Base-by-base conservation (phyloP, 495 filamentous ascomycete species). In the Pseudotulostoma volvatum region DNA sequence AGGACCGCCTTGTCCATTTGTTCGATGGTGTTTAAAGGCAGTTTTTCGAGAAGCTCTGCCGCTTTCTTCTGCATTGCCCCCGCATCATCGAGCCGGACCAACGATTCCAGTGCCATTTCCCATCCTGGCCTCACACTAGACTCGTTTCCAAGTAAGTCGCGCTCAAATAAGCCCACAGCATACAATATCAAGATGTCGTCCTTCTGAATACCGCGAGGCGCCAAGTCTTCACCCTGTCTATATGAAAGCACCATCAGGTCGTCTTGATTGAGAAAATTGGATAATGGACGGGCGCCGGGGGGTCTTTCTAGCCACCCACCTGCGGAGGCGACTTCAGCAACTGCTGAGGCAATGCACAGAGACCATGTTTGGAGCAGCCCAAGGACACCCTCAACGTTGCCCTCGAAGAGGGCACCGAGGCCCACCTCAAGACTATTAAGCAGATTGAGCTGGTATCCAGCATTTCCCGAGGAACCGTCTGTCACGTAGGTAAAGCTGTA, bases 31-130 rank as follows among this genome's bases (percentile, higher is more conserved):
- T 76, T 64, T 9, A 88, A 63, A 14, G 74, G 67, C 28, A 92
- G 56, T 13, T 64, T 57, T 16, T 69, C 56, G 3, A 93, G 59
- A 20, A 93, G 55, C 14, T 75, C 66, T 28, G 68, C 57, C 7
- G 93, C 76, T 44, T 71, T 73, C 43, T 77, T 72, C 47, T 78
- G 73, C 21, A 76, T 79, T 39, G 68, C 58, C 33, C 67, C 52
- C 1, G 59, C 52, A 40, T 86, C 75, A 36, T 84, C 74, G 42
- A 95, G 58, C 18, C 87, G 71, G 28, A 74, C 75, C 20, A 92
- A 59, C 9, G 90, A 67, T 33, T 82, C 71, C 38, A 93, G 70
- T 0, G 83, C 77, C 41, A 93, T 56, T 55, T 95, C 80, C 87
- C 87, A 95, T 8, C 86, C 86, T 38, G 82, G 76, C 9, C 71